Conservation (phyloP, 176 grass and related monocot genomes). For the Cocos nucifera region DNA sequence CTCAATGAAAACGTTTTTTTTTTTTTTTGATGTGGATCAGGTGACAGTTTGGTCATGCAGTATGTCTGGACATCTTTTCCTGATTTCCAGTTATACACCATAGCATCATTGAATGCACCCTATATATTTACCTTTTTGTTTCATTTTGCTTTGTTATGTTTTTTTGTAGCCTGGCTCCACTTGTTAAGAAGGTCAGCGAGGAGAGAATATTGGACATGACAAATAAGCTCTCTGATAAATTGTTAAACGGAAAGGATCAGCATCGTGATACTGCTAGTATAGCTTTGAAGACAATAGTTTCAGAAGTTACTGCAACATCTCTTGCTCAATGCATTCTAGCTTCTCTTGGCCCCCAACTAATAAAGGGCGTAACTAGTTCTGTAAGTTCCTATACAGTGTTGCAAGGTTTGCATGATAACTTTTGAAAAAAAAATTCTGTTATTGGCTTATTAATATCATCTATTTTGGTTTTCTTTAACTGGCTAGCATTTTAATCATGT, state of each 20-base stretch:
- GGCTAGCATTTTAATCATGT: too few species aligned
- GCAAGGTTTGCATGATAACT: neutral
- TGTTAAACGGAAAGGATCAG: constrained; percentile 94
- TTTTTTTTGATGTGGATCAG: neutral
- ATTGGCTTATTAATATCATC: too few species aligned
- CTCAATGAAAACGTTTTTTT: neutral
- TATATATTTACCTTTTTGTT: neutral
- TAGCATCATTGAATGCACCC: neutral
- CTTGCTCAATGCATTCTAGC: constrained; percentile 84
- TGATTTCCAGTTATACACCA: neutral
- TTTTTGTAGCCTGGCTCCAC: constrained; percentile 68
- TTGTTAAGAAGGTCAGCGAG: constrained; percentile 86
- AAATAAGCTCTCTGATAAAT: constrained; percentile 85
- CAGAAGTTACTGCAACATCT: constrained; percentile 65
- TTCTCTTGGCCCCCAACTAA: constrained; percentile 73
- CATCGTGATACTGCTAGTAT: constrained; percentile 98
- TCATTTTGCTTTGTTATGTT: neutral
- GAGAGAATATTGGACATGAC: constrained; percentile 90
- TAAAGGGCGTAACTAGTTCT: constrained; percentile 52
- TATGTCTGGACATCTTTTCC: neutral
- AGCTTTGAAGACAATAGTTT: constrained; percentile 88
- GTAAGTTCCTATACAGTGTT: constrained; percentile 36
- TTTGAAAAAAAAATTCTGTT: neutral
- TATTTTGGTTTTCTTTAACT: too few species aligned
- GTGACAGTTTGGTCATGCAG: too few species aligned